Conservation (phyloP, 331 rosid genomes). For the Malus hybrid region DNA sequence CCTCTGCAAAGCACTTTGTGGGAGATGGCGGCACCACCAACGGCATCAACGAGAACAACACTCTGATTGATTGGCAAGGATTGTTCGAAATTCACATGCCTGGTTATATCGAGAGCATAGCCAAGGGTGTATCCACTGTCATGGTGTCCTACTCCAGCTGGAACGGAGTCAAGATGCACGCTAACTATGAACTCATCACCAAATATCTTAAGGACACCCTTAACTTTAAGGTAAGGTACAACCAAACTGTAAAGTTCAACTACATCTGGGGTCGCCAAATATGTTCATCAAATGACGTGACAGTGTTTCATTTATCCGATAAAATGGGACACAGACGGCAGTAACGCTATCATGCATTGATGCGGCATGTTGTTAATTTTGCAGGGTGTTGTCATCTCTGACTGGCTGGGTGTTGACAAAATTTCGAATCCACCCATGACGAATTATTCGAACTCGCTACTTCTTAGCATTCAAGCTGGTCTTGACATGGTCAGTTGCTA, state of each 20-base stretch:
- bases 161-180: conserved; percentile 32
- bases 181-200: conserved; percentile 19
- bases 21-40: conserved; percentile 28
- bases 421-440: conserved; percentile 4
- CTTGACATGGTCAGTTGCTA: conserved; percentile 19
- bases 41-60: conserved; percentile 29
- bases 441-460: conserved; percentile 15
- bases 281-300: not conserved
- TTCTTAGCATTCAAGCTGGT: conserved; percentile 11
- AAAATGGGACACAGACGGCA: not conserved
- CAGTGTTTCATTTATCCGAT: not conserved
- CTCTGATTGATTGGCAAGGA: conserved; percentile 9
- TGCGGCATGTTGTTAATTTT: not conserved
- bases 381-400: conserved; percentile 26
- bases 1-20: conserved; percentile 28
- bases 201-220: conserved; percentile 24
- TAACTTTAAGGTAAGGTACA: conserved; percentile 24
- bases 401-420: conserved; percentile 19
- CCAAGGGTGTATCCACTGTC: conserved; percentile 22
- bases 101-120: conserved; percentile 6
- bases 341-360: not conserved
- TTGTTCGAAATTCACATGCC: conserved; percentile 27
- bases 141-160: conserved; percentile 32
- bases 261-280: not conserved
- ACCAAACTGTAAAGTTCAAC: not conserved